Conservation (phyloP, 495 filamentous ascomycete species). For the Daldinia childiae region DNA sequence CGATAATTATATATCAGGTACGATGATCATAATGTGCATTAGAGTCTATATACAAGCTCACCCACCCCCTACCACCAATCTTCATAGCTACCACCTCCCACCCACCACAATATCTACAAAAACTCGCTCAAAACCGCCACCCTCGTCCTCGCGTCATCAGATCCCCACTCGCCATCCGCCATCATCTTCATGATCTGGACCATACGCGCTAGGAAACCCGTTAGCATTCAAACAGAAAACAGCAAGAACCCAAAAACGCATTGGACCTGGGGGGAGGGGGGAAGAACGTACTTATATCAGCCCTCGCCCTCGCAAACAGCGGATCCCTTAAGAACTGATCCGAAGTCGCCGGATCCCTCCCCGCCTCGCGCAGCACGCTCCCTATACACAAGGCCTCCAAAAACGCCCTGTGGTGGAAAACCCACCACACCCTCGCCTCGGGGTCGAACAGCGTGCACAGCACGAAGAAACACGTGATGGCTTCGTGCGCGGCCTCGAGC, state of each 20-base stretch:
- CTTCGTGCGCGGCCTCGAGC: conserved; percentile 74
- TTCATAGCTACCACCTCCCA: background rate
- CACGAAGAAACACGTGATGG: conserved; percentile 70
- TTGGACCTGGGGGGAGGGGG: background rate
- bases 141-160: conserved; percentile 64
- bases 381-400: conserved; percentile 69
- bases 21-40: conserved; percentile 10
- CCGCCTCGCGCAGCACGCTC: conserved; percentile 55
- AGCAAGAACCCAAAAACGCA: background rate
- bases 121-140: conserved; percentile 66
- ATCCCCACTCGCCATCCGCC: conserved; percentile 60
- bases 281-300: conserved; percentile 61
- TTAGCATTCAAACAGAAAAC: conserved; percentile 12
- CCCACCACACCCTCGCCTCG: conserved; percentile 79
- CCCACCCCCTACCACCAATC: background rate
- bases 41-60: conserved; percentile 27
- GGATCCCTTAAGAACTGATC: conserved; percentile 58
- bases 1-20: background rate
- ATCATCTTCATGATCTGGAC: conserved; percentile 66
- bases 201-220: conserved; percentile 57
- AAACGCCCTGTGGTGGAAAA: conserved; percentile 78
- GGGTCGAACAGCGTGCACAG: conserved; percentile 68
- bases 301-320: conserved; percentile 62
- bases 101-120: conserved; percentile 43
- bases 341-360: conserved; percentile 46